Percentiles rank a stretch among this genome's conserved stretches.
These are phyloP conservation scores for Pseudognaphalium luteoalbum DNA, from an alignment of 129 eudicot species.

Conservation along the genomic window DNA sequence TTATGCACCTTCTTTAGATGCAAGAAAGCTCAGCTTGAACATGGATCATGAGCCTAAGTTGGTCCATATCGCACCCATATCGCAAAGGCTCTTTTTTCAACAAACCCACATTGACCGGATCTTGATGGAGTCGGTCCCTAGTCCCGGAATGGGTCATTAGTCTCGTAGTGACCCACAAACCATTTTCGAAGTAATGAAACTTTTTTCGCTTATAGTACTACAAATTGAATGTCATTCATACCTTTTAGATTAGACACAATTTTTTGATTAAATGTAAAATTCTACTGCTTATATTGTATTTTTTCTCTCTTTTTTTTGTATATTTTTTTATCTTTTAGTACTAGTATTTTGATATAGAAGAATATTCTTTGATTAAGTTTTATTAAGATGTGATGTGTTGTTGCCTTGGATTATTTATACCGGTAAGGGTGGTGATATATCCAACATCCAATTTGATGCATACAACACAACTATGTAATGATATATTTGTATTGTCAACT, in stretches of 20 bases:
- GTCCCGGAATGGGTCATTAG: constrained; percentile 38
- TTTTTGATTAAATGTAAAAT: no score
- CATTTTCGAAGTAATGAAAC: no score
- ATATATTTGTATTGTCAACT: no score
- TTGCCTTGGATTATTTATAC: neutral
- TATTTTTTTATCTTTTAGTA: neutral
- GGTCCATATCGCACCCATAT: constrained; percentile 23
- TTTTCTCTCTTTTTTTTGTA: neutral
- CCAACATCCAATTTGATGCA: no score
- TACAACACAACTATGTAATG: no score
- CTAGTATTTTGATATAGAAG: neutral
- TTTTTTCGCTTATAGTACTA: neutral
- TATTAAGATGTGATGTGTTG: neutral
- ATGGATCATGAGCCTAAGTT: constrained; percentile 28
- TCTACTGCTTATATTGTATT: neutral
- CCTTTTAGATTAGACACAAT: neutral
- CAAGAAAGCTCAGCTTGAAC: constrained; percentile 37
- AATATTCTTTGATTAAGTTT: neutral
- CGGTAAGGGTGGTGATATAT: no score
- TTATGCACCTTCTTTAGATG: constrained; percentile 32
- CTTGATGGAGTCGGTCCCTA: constrained; percentile 36
- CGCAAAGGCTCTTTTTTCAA: constrained; percentile 28
- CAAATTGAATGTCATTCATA: neutral
- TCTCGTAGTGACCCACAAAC: neutral
- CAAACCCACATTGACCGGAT: constrained; percentile 23